Evolutionary conservation across 2,329 filamentous ascomycete genomes (phyloP), one percentile per base, ranked within the genome.

Genomic region (Dissoconium aciculare): DNA sequence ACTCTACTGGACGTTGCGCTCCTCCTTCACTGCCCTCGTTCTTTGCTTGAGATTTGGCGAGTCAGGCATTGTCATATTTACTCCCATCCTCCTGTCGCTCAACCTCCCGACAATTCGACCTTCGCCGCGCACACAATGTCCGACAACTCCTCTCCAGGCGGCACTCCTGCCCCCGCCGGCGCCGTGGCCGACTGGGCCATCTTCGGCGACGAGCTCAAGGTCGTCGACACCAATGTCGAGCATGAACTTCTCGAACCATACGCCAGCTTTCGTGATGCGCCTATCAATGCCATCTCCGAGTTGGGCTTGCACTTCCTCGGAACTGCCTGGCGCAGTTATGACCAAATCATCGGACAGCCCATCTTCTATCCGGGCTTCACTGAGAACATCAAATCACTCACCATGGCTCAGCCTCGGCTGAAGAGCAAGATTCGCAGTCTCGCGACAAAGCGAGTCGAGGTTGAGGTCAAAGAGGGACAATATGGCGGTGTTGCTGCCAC

Each of bases 251-350:
- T 87, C 60, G 74, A 78, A 54, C 74, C 85, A 50, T 89, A 89
- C 67, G 79, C 81, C 28, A 78, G 84, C 27, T 94, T 95, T 55
- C 75, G 87, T 35, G 60, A 78, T 34, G 67, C 69, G 32, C 74
- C 74, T 1, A 60, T 78, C 40, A 67, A 84, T 41, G 95, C 95
- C 54, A 71, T 95, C 16, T 82, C 84, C 43, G 89, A 98, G 62
- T 78, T 98, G 17, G 89, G 81, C 27, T 67, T 93, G 17, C 85
- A 95, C 57, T 79, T 95, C 40, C 87, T 83, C 9, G 89, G 89
- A 32, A 78, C 80, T 30, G 87, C 85, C 53, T 98, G 89, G 89
- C 80, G 89, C 38, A 82, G 81, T 37, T 98, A 98, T 60, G 83
- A 95, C 50, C 64, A 78, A 39, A 69, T 85, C 39, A 77, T 95